A percentile compares a stretch with the other conserved stretches of the same genome.
Evolutionary conservation across 73 alveolate genomes (phyloP).

Genomic region (Effrenium voratum): DNA sequence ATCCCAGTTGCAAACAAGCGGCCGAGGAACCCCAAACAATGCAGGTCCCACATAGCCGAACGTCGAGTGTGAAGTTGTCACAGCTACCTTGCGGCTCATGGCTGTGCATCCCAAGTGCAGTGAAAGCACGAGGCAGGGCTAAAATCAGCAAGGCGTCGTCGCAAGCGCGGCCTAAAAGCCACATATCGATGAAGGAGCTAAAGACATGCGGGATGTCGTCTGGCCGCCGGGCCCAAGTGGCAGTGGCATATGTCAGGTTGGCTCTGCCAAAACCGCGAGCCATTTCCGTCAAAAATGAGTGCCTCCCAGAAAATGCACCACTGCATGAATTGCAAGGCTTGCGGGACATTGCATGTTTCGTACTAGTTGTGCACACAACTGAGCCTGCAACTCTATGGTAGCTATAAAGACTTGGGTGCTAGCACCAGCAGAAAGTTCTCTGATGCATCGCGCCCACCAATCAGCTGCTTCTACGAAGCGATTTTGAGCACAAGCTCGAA

Average conservation of each 20-base stretch:
- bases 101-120: background rate
- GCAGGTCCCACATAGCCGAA: conserved; percentile 9
- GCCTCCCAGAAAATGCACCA: background rate
- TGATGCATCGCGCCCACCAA: background rate
- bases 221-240: background rate
- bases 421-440: background rate
- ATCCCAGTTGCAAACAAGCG: background rate
- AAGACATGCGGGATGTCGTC: background rate
- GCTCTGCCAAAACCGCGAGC: background rate
- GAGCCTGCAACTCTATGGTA: background rate
- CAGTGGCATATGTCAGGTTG: background rate
- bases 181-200: background rate
- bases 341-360: background rate
- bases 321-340: background rate
- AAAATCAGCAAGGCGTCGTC: background rate
- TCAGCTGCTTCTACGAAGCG: background rate
- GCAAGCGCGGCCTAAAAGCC: background rate
- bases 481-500: background rate
- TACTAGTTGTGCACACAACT: background rate
- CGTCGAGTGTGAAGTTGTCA: background rate
- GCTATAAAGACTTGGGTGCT: background rate
- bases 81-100: background rate
- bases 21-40: background rate
- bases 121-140: background rate
- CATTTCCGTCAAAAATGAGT: background rate